Base-by-base conservation (phyloP, 805 yeast species). In the Peterozyma xylosa region DNA sequence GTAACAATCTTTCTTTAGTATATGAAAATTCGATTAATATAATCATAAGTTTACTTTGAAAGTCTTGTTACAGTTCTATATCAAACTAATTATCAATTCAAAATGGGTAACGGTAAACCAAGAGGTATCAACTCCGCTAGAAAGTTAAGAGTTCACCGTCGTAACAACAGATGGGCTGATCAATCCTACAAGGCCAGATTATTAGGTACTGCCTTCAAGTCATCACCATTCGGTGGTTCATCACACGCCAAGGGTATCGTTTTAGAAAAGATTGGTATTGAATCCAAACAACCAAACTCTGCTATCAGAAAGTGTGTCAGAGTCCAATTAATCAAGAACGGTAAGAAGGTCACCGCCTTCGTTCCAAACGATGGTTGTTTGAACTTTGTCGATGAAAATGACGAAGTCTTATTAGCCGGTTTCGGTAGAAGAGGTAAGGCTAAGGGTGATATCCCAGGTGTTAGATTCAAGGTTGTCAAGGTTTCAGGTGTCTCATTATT, bases 391-490 rank as follows among this genome's bases (percentile, higher is more conserved):
- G 99, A 93, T 73, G 98, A 93, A 81, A 93, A 93, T 82, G 99
- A 93, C 79, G 98, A 93, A 77, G 99, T 93, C 64, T 80, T 93
- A 67, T 82, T 93, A 65, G 98, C 99, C 67, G 99, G 99, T 83
- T 93, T 93, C 89, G 99, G 99, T 88, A 89, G 98, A 81, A 93
- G 96, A 84, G 99, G 99, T 82, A 93, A 93, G 84, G 99, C 99
- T 74, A 93, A 93, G 95, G 99, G 99, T 83, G 99, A 93, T 90
- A 91, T 93, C 70, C 99, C 99, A 75, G 99, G 99, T 88, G 99
- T 93, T 71, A 93, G 99, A 86, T 93, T 93, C 89, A 93, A 93
- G 87, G 99, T 93, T 72, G 99, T 93, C 73, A 93, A 93, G 83
- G 99, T 93, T 64, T 87, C 99, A 64, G 99, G 99, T 86, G 99